A percentile compares a stretch with the other conserved stretches of the same genome.
These are phyloP conservation scores for Lindgomyces ingoldianus DNA, from an alignment of 495 filamentous ascomycete genomes.

Conservation along the genomic window DNA sequence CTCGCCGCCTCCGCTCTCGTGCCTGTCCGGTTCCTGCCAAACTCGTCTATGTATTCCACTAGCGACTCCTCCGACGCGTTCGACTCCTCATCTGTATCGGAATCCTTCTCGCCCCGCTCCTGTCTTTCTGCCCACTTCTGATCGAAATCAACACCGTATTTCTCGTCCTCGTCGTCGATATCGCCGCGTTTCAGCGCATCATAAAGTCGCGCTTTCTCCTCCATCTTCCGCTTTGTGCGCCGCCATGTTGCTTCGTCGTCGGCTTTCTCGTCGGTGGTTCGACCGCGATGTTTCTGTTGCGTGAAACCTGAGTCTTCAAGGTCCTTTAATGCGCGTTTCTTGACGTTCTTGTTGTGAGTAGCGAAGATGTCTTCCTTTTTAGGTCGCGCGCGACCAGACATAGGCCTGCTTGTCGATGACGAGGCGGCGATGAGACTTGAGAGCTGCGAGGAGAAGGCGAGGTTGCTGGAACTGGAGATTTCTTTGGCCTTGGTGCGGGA, in stretches of 20 bases:
- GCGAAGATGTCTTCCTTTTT: slow-evolving; percentile 71
- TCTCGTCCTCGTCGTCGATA: slow-evolving; percentile 55
- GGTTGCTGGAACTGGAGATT: slow-evolving; percentile 68
- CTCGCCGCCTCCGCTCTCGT: slow-evolving; percentile 64
- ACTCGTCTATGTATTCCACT: slow-evolving; percentile 85
- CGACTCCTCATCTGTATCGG: slow-evolving; percentile 49
- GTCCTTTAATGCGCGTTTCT: slow-evolving; percentile 60
- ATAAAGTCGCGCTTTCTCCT: slow-evolving; percentile 84
- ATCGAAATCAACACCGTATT: slow-evolving; percentile 86
- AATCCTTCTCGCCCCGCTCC: slow-evolving; percentile 44
- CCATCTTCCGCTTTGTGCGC: slow-evolving; percentile 75
- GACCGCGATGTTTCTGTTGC: slow-evolving; percentile 48
- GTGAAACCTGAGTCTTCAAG: slow-evolving; percentile 45
- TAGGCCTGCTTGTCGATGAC: slow-evolving; percentile 42
- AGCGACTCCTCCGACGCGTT: slow-evolving; percentile 57
- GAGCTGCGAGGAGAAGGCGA: slow-evolving; percentile 65
- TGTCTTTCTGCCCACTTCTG: slow-evolving; percentile 81
- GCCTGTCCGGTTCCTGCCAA: slow-evolving; percentile 72
- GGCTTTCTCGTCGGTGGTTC: slow-evolving; percentile 43
- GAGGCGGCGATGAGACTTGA: slow-evolving; percentile 37
- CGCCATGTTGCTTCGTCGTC: slow-evolving; percentile 50
- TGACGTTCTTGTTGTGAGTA: slow-evolving; percentile 67
- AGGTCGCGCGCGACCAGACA: slow-evolving; percentile 62
- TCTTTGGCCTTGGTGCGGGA: slow-evolving; percentile 54
- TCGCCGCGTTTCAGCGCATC: slow-evolving; percentile 78